phyloP scores from a whole-genome alignment of 768 basidiomycete species.

The Pluteus cervinus region DNA sequence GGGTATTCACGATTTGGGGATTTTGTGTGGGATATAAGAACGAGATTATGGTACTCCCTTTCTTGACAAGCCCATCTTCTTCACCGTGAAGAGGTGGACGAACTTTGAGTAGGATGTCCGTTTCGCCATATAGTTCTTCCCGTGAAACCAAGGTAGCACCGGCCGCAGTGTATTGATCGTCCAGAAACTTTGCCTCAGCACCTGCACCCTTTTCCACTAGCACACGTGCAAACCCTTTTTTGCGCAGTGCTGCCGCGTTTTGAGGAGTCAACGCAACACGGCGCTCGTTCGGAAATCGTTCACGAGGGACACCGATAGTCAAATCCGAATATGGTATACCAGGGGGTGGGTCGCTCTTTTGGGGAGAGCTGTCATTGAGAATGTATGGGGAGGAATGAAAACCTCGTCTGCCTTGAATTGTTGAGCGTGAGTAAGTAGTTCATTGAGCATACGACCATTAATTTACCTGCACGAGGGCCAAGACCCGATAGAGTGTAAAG shows the following conservation, averaged over 20 bases:
- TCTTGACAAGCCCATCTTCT: constrained; percentile 58
- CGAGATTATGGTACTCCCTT: constrained; percentile 76
- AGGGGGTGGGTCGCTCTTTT: constrained; percentile 25
- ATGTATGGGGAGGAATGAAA: constrained; percentile 23
- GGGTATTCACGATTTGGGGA: constrained; percentile 61
- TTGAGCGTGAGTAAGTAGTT: constrained; percentile 1
- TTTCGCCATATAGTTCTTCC: constrained; percentile 58
- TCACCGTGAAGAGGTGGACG: constrained; percentile 62
- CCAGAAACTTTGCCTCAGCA: constrained; percentile 67
- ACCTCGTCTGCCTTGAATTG: constrained; percentile 21
- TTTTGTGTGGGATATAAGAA: constrained; percentile 85
- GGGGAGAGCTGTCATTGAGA: constrained; percentile 20
- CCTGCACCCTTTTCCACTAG: constrained; percentile 74
- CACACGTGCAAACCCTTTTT: constrained; percentile 76
- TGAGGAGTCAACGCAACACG: constrained; percentile 80
- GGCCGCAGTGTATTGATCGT: constrained; percentile 73
- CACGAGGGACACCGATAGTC: constrained; percentile 70
- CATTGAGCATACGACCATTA: too few relatives aligned
- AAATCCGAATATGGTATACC: constrained; percentile 64
- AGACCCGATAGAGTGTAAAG: too few relatives aligned
- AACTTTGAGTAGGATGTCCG: constrained; percentile 85
- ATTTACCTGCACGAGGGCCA: too few relatives aligned
- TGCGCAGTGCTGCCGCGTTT: constrained; percentile 66
- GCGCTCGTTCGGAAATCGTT: constrained; percentile 72
- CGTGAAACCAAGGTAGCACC: constrained; percentile 74